phyloP scores from a whole-genome alignment of 2,329 filamentous ascomycete species.

The Ceratocystis smalleyi region DNA sequence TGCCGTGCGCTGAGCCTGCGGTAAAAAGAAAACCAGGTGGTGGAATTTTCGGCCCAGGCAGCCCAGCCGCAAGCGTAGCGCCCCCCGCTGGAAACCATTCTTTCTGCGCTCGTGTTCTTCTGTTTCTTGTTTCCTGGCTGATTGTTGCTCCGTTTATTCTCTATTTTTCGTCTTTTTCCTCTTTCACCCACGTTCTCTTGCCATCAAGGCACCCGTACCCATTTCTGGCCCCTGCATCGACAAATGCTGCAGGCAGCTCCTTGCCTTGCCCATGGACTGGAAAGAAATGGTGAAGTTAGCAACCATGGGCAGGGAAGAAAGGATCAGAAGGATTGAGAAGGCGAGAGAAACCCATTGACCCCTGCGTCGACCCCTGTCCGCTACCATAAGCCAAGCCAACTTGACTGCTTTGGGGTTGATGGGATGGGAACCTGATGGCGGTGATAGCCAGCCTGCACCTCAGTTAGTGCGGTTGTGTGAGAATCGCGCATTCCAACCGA shows the following conservation, averaged over 20 bases:
- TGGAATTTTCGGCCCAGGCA: not conserved
- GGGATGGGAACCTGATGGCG: not conserved
- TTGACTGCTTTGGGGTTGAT: not conserved
- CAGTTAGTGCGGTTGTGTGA: not conserved
- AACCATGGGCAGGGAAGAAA: not conserved
- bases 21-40: not conserved
- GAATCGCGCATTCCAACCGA: not conserved
- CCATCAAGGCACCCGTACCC: not conserved
- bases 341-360: not conserved
- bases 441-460: not conserved
- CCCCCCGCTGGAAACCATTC: not conserved
- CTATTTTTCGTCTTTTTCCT: not conserved
- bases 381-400: not conserved
- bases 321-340: not conserved
- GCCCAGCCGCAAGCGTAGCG: not conserved
- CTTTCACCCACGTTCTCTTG: not conserved
- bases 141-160: too few relatives aligned
- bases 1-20: not conserved
- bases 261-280: not conserved
- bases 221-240: not conserved
- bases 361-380: not conserved
- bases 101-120: not conserved
- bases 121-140: not conserved
- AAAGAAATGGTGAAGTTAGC: not conserved
- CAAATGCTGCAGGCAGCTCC: not conserved